Evolutionary conservation across 2,329 filamentous ascomycete genomes (phyloP).

Genomic region (Dothiorella sarmentorum): DNA sequence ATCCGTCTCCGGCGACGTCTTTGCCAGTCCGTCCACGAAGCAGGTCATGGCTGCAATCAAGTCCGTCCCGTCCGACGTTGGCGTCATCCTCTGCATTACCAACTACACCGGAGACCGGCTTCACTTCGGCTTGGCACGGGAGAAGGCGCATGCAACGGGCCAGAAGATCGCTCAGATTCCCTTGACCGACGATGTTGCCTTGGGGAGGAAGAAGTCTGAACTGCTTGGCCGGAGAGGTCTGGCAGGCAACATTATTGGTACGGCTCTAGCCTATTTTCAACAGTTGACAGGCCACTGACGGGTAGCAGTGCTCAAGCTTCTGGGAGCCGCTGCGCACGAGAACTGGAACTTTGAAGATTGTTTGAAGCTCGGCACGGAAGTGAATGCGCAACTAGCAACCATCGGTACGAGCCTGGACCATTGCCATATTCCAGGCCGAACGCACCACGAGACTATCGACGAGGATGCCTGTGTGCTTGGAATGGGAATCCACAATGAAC

Average conservation of each 20-base stretch:
- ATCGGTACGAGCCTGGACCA: constrained; percentile 52
- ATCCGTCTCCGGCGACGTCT: constrained; percentile 48
- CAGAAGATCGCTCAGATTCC: constrained; percentile 47
- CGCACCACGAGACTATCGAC: constrained; percentile 48
- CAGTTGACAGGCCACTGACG: constrained; percentile 16
- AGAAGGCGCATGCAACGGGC: constrained; percentile 45
- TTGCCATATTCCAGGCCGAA: constrained; percentile 51
- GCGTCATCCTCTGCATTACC: constrained; percentile 48
- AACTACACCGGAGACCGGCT: constrained; percentile 51
- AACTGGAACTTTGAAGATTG: constrained; percentile 45
- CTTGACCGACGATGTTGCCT: constrained; percentile 48
- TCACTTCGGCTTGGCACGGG: constrained; percentile 48
- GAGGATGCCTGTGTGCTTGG: constrained; percentile 39
- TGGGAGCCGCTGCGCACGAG: constrained; percentile 45
- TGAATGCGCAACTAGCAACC: constrained; percentile 46
- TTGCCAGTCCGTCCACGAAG: constrained; percentile 47
- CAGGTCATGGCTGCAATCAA: constrained; percentile 49
- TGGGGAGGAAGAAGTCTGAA: constrained; percentile 48
- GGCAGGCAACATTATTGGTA: constrained; percentile 42
- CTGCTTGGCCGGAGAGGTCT: constrained; percentile 50
- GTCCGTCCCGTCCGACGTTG: constrained; percentile 44
- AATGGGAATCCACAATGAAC: constrained; percentile 53
- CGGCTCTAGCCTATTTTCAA: background rate
- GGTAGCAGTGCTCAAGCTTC: constrained; percentile 44
- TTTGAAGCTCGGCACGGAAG: constrained; percentile 43